A percentile compares a stretch with the other conserved stretches of the same genome.
phyloP scores from a whole-genome alignment of 1,139 yeast species.

The Yamadazyma buinensis region DNA sequence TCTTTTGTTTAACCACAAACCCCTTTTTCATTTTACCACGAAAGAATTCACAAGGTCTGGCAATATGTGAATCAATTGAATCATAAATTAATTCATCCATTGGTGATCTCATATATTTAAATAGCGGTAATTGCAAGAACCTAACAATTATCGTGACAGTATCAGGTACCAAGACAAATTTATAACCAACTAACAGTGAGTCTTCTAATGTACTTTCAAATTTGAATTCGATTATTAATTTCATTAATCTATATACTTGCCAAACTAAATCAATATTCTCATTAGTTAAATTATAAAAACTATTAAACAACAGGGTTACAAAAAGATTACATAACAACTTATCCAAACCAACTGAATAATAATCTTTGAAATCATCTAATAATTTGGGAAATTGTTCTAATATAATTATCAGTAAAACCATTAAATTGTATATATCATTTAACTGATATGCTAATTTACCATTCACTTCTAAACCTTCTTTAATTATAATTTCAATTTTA shows the following conservation, averaged over 20 bases:
- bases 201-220: background rate
- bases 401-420: slow-evolving; percentile 10
- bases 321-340: slow-evolving; percentile 7
- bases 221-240: slow-evolving; percentile 5
- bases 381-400: slow-evolving; percentile 8
- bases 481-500: slow-evolving; percentile 13
- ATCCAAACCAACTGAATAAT: slow-evolving; percentile 5
- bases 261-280: slow-evolving; percentile 11
- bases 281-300: slow-evolving; percentile 7
- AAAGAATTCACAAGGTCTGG: slow-evolving; percentile 12
- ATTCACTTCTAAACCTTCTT: slow-evolving; percentile 8
- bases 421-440: slow-evolving; percentile 10
- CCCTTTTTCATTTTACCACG: slow-evolving; percentile 8
- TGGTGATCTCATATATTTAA: slow-evolving; percentile 8
- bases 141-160: slow-evolving; percentile 5
- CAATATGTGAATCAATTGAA: slow-evolving; percentile 1
- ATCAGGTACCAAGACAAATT: slow-evolving; percentile 5
- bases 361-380: slow-evolving; percentile 10
- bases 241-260: slow-evolving; percentile 10
- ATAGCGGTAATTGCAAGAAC: slow-evolving; percentile 11
- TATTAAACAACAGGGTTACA: slow-evolving; percentile 4
- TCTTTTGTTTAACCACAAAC: slow-evolving; percentile 9
- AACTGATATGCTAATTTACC: slow-evolving; percentile 1
- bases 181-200: background rate
- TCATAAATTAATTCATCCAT: slow-evolving; percentile 5